Conservation (phyloP, 306 rosid genomes). For the Prunus fruticosa region DNA sequence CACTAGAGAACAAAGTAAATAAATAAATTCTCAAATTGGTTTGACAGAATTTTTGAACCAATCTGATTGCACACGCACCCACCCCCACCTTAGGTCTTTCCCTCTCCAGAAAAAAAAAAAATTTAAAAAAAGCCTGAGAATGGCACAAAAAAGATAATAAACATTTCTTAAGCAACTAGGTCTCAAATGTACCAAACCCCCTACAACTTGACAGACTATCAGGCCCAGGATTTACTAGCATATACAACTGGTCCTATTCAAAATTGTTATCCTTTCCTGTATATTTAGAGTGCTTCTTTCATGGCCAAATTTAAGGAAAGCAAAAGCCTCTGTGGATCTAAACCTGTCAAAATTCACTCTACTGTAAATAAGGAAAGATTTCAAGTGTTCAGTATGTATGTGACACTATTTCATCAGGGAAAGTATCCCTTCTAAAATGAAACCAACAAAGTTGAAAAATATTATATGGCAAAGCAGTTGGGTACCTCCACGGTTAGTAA, state of each 20-base stretch:
- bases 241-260: background rate
- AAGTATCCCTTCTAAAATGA: background rate
- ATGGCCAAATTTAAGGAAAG: background rate
- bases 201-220: conserved; percentile 3
- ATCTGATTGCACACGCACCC: background rate
- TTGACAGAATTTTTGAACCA: conserved; percentile 4
- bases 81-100: background rate
- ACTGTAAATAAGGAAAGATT: background rate
- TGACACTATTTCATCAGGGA: background rate
- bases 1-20: conserved; percentile 39
- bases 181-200: background rate
- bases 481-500: conserved; percentile 84
- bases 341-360: background rate
- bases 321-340: background rate
- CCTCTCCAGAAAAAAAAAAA: background rate
- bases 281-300: background rate
- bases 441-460: background rate
- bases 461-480: background rate
- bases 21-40: background rate
- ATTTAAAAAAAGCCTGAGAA: background rate
- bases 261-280: background rate
- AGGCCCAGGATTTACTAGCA: background rate
- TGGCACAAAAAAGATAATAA: background rate
- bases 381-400: background rate
- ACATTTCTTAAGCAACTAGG: background rate